A percentile compares a stretch with the other conserved stretches of the same genome.
Conservation (phyloP, 2,329 filamentous ascomycete genomes). For the Tricladium varicosporioides region DNA sequence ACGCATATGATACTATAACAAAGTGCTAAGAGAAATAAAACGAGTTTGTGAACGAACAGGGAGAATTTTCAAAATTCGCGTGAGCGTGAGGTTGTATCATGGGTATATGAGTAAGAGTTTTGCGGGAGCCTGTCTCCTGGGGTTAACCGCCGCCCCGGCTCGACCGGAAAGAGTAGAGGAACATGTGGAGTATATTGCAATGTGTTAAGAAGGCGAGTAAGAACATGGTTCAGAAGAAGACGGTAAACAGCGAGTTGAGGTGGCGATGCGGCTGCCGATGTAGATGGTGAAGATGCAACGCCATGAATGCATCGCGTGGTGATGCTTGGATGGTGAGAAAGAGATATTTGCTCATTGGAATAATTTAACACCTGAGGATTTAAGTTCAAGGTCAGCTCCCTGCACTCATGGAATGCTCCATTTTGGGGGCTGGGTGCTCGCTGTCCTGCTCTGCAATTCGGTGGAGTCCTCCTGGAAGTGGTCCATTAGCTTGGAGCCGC, state of each 20-base stretch:
- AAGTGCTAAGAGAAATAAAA: background rate
- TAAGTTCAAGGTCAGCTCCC: constrained; percentile 18
- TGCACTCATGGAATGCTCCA: constrained; percentile 33
- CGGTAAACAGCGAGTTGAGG: background rate
- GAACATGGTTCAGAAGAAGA: constrained; percentile 20
- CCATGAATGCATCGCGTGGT: constrained; percentile 16
- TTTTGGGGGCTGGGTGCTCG: constrained; percentile 29
- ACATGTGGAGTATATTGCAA: constrained; percentile 20
- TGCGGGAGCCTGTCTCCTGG: constrained; percentile 3
- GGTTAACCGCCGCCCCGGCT: too few species aligned
- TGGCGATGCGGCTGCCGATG: constrained; percentile 14
- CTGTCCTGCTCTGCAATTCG: constrained; percentile 35
- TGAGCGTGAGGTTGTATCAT: constrained; percentile 30
- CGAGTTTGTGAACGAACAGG: background rate
- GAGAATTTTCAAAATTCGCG: constrained; percentile 21
- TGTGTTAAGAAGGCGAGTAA: constrained; percentile 13
- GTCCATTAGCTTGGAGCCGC: constrained; percentile 48
- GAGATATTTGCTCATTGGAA: background rate
- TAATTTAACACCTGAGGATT: background rate
- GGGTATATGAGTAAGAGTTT: constrained; percentile 27
- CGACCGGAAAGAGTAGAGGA: constrained; percentile 18
- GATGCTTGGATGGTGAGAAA: constrained; percentile 1
- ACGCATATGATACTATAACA: too few species aligned
- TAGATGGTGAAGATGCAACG: constrained; percentile 18
- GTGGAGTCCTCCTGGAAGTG: constrained; percentile 40